Base-by-base conservation (phyloP, 2,329 filamentous ascomycete species). In the Nemania sp. region DNA sequence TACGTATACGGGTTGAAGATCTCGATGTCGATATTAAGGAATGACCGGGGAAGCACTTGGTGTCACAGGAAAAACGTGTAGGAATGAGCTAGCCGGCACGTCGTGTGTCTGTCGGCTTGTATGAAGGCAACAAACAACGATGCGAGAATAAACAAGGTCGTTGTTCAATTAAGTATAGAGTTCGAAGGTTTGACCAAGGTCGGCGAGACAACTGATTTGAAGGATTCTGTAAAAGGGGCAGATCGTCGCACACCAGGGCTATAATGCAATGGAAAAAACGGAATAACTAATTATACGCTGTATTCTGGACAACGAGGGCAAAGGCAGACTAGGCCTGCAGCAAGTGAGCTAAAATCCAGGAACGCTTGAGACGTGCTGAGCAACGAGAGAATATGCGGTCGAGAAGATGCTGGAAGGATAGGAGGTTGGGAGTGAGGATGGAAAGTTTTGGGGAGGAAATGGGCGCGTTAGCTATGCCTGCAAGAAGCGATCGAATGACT, bases 341-440 rank as follows among this genome's bases (percentile, higher is more conserved):
- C 26, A 55, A 56, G 35, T 47, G n/a, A 61, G 59, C 61, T 38
- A 59, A 64, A 64, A 66, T 24, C 65, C 59, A 32, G 45, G 47
- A 57, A 65, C 55, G 54, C 66, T 60, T 29, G 54, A 63, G 61
- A 51, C 32, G 26, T 49, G 43, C 51, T 66, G 52, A 43, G 51
- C 67, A 69, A 69, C 49, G 58, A 67, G 60, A 68, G 61, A 62
- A 66, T 53, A 62, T 62, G 62, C 51, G 52, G 65, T 62, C 35
- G 60, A 53, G 68, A 47, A 68, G 62, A 67, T 70, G 68, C 66
- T 72, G 52, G 53, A 68, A 64, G 59, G 60, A 51, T 32, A n/a
- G 45, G 57, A 70, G 66, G 62, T 64, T 70, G 70, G 62, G 68
- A 70, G 62, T 62, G 62, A 62, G 55, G 60, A 38, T 51, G 62